Base-by-base conservation (phyloP, 345 rosid genomes). In the Citropsis articulata region DNA sequence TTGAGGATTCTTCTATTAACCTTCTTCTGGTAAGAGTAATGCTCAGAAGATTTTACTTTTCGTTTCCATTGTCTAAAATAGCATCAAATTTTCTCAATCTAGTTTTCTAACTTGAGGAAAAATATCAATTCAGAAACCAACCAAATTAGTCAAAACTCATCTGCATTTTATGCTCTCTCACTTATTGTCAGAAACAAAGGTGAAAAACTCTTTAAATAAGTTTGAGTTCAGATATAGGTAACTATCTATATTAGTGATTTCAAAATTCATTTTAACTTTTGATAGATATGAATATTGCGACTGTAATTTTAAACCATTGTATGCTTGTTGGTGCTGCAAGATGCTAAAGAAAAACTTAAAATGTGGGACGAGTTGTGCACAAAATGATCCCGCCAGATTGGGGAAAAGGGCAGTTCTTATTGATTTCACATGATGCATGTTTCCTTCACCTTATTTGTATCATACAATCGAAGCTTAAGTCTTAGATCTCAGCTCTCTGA, bases 1-100 rank as follows among this genome's bases (percentile, higher is more conserved):
- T 85, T 77, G 86, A 87, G 80, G 84, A 82, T 83, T 75, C 90
- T 79, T 85, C 94, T 71, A 71, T 87, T 48, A 87, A 90, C 75
- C 86, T 95, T 86, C 91, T 95, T 77, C 83, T 85, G 91, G 98
- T 95, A 87, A 88, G 92, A 83, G 67, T 53, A 75, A 35, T 22
- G 16, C 73, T 82, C 5, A 48, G 22, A 69, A 30, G 56, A 33
- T 72, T 40, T 72, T 19, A 72, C 22, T 16, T 33, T 72, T 69
- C n/a, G 16, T 73, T 56, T 25, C 19, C 5, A 25, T 12, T 12
- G 62, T 53, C 19, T 64, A 9, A 76, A 71, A 66, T 30, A 21
- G 36, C 25, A 75, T 24, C 27, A 25, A 42, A 38, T 5, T 36
- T 55, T 60, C 40, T 53, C 42, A 14, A 4, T 53, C 2, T 40